phyloP scores from a whole-genome alignment of 179 eudicot genomes.

The Vitellaria paradoxa region DNA sequence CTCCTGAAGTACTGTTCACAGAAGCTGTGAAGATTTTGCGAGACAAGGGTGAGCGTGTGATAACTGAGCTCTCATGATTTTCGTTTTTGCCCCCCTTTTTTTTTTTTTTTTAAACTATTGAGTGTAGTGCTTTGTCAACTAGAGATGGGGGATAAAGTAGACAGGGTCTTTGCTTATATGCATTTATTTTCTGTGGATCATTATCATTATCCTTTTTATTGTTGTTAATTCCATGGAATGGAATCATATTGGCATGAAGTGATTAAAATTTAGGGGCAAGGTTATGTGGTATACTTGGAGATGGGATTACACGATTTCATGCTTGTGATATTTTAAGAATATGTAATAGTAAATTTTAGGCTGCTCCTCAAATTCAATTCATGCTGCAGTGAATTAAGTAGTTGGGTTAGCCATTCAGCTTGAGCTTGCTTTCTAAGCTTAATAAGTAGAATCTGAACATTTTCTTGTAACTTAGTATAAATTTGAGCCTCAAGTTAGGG shows the following conservation, averaged over 20 bases:
- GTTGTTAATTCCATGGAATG: neutral
- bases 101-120: neutral
- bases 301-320: too few species aligned
- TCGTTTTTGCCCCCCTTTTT: neutral
- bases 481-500: too few species aligned
- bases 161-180: neutral
- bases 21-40: conserved; percentile 93
- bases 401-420: too few species aligned
- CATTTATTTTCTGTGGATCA: neutral
- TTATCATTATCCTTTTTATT: too few species aligned
- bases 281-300: too few species aligned
- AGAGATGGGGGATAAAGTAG: neutral
- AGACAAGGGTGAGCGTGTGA: conserved; percentile 74
- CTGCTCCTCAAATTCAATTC: too few species aligned
- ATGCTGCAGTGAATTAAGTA: too few species aligned
- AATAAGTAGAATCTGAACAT: too few species aligned
- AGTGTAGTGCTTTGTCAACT: neutral
- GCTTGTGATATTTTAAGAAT: too few species aligned
- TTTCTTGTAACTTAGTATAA: too few species aligned
- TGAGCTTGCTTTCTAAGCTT: too few species aligned
- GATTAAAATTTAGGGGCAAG: neutral
- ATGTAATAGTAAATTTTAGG: too few species aligned
- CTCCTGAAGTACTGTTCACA: conserved; percentile 85
- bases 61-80: conserved; percentile 72
- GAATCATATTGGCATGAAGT: neutral